A percentile compares a stretch with the other conserved stretches of the same genome.
phyloP scores from a whole-genome alignment of 108 stramenopile species.

The Nitzschia sp. region DNA sequence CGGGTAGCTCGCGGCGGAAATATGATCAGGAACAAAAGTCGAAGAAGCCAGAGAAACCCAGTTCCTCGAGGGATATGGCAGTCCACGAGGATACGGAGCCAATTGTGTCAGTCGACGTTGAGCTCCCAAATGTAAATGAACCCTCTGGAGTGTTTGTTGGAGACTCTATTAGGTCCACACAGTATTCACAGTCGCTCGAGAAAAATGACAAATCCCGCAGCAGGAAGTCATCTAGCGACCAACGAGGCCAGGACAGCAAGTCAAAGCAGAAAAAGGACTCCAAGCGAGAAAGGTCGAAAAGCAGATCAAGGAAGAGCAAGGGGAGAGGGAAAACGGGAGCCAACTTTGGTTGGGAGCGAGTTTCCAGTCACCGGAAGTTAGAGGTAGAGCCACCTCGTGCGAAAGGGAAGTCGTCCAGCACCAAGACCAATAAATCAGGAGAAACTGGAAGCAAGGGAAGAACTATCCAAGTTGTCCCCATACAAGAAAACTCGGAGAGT shows the following conservation, averaged over 20 bases:
- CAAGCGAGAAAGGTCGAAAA: neutral
- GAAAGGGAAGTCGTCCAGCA: neutral
- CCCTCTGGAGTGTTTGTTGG: too few relatives aligned
- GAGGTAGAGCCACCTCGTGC: neutral
- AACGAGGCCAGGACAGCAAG: neutral
- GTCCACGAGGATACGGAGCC: too few relatives aligned
- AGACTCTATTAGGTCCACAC: too few relatives aligned
- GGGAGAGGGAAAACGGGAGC: neutral
- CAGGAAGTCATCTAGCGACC: neutral
- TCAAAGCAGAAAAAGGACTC: neutral
- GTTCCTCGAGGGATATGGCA: too few relatives aligned
- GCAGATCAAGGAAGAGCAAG: neutral
- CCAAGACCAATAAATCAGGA: neutral
- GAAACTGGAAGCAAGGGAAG: neutral
- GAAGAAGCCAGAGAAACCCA: too few relatives aligned
- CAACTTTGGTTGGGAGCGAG: conserved; percentile 7
- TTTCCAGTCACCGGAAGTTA: neutral
- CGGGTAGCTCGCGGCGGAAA: too few relatives aligned
- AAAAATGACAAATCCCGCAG: neutral
- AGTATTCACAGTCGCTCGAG: too few relatives aligned
- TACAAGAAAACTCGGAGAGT: too few relatives aligned
- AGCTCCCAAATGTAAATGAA: too few relatives aligned
- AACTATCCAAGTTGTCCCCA: too few relatives aligned
- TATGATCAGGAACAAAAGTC: too few relatives aligned
- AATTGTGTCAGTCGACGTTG: too few relatives aligned